Base-by-base conservation (phyloP, 352 stramenopile genomes). In the Pythium rishiriense region DNA sequence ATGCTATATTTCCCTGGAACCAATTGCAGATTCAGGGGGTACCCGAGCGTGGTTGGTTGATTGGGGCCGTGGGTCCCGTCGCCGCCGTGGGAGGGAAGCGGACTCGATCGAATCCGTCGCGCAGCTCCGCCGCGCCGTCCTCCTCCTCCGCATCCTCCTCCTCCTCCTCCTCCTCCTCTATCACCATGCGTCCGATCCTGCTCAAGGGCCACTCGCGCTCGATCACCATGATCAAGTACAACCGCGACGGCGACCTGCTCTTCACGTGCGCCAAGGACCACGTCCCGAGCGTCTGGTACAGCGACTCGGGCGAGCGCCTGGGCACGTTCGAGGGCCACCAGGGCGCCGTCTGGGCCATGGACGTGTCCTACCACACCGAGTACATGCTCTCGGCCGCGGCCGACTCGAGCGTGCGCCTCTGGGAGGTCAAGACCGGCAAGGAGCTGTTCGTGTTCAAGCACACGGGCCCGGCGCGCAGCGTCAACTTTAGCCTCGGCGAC, bases 201-300 rank as follows among this genome's bases (percentile, higher is more conserved):
- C 86, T 99, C 53, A 99, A 99, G 83, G 97, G 97, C 73, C 98
- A 99, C 87, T 97, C 98, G 69, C 94, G 98, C 73, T 97, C 97
- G 59, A 98, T 99, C 69, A 99, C 97, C 12, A 91, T 93, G 83
- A 90, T 99, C 66, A 98, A 99, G 74, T 99, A 99, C 89, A 99
- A 99, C 80, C 90, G 91, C 56, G 97, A 99, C 70, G 97, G 97
- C 39, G 98, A 99, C 76, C 81, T 99, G 19, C 81, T 99, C 21
- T 99, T 99, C 79, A 97, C 97, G 43, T 96, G 85, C 54, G 93
- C 95, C 47, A 99, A 99, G 78, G 96, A 99, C 68, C 85, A 98
- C 71, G 81, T 89, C 43, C 96, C 97, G 31, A 98, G 94, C 49
- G 79, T 99, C n/a, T 99, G 98, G 98, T 97, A 94, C 79, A 91